phyloP scores from a whole-genome alignment of 495 filamentous ascomycete species.

The Penicillium ochrochloron region DNA sequence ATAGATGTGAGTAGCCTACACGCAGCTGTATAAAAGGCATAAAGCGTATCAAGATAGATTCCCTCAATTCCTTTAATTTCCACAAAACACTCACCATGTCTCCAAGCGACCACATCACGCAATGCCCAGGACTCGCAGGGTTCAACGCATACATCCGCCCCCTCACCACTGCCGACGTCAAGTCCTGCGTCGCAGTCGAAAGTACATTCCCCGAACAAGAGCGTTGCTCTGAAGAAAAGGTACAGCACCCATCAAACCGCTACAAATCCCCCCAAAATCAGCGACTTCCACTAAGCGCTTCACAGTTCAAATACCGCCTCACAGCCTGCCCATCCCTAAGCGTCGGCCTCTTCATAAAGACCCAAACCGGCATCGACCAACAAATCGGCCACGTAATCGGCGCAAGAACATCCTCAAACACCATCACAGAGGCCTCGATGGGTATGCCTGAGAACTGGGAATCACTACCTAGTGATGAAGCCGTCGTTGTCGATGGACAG shows the following conservation, averaged over 20 bases:
- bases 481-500: conserved; percentile 12
- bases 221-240: conserved; percentile 34
- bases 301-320: conserved; percentile 31
- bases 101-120: not conserved
- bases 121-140: conserved; percentile 7
- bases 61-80: not conserved
- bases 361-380: not conserved
- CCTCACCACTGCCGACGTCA: conserved; percentile 22
- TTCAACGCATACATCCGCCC: conserved; percentile 19
- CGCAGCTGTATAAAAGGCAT: not conserved
- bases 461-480: conserved; percentile 7
- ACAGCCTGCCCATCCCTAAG: conserved; percentile 24
- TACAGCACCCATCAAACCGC: not conserved
- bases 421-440: conserved; percentile 32
- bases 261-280: too few relatives aligned
- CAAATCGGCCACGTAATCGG: conserved; percentile 33
- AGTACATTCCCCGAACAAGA: conserved; percentile 28
- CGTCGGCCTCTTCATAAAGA: conserved; percentile 28
- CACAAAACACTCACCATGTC: not conserved
- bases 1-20: not conserved
- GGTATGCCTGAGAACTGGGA: conserved; percentile 30
- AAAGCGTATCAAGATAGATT: not conserved
- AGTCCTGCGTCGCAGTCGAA: conserved; percentile 30
- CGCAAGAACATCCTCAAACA: conserved; percentile 8
- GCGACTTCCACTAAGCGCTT: not conserved